phyloP scores from a whole-genome alignment of 495 filamentous ascomycete genomes.

The Aspergillus indologenus region DNA sequence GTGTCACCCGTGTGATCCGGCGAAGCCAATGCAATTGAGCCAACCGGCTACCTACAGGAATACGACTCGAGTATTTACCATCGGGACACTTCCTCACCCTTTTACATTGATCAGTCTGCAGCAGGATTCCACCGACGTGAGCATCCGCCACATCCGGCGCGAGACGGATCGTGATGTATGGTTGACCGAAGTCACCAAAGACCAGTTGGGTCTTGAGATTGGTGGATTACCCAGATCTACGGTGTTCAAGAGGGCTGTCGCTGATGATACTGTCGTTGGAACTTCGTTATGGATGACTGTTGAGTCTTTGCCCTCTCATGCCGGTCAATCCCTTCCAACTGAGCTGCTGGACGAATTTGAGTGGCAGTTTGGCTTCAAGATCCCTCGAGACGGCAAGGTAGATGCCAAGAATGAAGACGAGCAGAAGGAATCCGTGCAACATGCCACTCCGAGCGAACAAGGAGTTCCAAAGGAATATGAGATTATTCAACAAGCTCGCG shows the following conservation, averaged over 20 bases:
- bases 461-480: conserved; percentile 54
- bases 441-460: conserved; percentile 43
- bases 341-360: conserved; percentile 62
- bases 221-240: conserved; percentile 62
- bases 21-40: conserved; percentile 52
- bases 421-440: conserved; percentile 34
- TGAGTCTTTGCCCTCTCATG: conserved; percentile 53
- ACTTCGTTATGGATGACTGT: conserved; percentile 79
- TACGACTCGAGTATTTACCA: conserved; percentile 64
- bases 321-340: conserved; percentile 39
- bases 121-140: conserved; percentile 50
- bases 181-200: conserved; percentile 69
- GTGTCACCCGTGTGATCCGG: conserved; percentile 68
- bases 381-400: conserved; percentile 56
- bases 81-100: conserved; percentile 86
- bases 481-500: conserved; percentile 59
- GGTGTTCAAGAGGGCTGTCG: conserved; percentile 79
- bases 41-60: conserved; percentile 60
- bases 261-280: conserved; percentile 54
- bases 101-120: conserved; percentile 72
- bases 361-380: conserved; percentile 84
- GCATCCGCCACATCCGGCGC: conserved; percentile 67
- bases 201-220: conserved; percentile 58
- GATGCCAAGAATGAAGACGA: conserved; percentile 54
- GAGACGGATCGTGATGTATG: conserved; percentile 76